Evolutionary conservation across 768 basidiomycete genomes (phyloP).

Genomic region (Pulveroboletus ravenelii): DNA sequence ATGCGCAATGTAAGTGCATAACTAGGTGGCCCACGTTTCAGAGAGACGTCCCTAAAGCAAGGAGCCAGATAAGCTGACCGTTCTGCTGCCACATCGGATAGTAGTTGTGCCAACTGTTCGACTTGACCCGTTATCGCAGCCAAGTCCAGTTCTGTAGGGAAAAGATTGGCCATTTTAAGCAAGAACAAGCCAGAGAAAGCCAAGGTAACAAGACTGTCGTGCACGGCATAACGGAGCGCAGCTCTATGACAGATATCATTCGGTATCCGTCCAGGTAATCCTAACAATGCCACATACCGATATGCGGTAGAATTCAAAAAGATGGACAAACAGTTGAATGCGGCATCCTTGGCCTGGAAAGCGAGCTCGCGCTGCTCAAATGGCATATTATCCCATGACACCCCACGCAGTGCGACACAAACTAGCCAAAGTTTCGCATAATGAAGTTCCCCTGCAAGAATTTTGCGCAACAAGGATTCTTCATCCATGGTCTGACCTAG

Average conservation of each 20-base stretch:
- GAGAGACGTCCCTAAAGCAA: not conserved
- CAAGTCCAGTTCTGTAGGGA: slow-evolving; percentile 80
- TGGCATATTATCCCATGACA: slow-evolving; percentile 94
- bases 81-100: slow-evolving; percentile 92
- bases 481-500: slow-evolving; percentile 78
- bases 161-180: slow-evolving; percentile 91
- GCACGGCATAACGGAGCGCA: slow-evolving; percentile 88
- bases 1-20: slow-evolving; percentile 89
- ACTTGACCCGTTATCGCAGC: slow-evolving; percentile 75
- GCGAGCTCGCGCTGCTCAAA: slow-evolving; percentile 93
- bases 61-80: slow-evolving; percentile 40
- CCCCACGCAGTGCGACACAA: slow-evolving; percentile 86
- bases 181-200: slow-evolving; percentile 90
- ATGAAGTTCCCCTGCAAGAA: slow-evolving; percentile 83
- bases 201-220: slow-evolving; percentile 87
- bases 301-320: slow-evolving; percentile 80
- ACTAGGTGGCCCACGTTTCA: slow-evolving; percentile 34
- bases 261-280: not conserved
- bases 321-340: slow-evolving; percentile 77
- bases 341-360: slow-evolving; percentile 93
- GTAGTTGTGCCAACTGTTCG: slow-evolving; percentile 82
- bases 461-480: slow-evolving; percentile 78
- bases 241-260: slow-evolving; percentile 43
- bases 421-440: slow-evolving; percentile 95
- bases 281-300: slow-evolving; percentile 44